These are phyloP conservation scores for Chrysanthemum lavandulifolium DNA, from an alignment of 129 eudicot species.

Conservation along the genomic window DNA sequence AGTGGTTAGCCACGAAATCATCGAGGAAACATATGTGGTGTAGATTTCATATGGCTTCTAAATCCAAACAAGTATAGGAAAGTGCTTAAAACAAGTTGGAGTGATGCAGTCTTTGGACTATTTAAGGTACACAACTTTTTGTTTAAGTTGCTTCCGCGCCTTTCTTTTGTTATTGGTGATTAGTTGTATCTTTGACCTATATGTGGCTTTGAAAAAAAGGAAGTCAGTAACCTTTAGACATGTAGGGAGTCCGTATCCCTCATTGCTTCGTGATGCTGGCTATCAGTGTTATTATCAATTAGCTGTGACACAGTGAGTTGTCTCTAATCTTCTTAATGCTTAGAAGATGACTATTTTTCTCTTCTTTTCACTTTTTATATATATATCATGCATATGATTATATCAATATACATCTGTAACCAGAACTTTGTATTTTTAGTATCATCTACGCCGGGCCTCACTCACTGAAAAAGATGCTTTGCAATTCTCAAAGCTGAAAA, in stretches of 20 bases:
- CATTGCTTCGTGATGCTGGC: constrained; percentile 28
- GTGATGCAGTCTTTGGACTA: constrained; percentile 86
- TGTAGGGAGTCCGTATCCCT: constrained; percentile 27
- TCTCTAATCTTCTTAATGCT: constrained; percentile 27
- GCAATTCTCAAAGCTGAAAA: constrained; percentile 81
- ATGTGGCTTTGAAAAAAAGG: background rate
- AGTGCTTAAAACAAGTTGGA: constrained; percentile 87
- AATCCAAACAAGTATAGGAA: constrained; percentile 87
- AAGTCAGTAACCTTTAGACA: constrained; percentile 8
- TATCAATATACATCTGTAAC: background rate
- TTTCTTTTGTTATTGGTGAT: background rate
- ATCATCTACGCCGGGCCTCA: constrained; percentile 78
- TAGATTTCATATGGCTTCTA: constrained; percentile 98
- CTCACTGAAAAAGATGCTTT: constrained; percentile 68
- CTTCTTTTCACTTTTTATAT: background rate
- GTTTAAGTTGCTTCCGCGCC: constrained; percentile 1
- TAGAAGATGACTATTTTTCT: constrained; percentile 5
- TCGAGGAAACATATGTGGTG: constrained; percentile 97
- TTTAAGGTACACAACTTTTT: constrained; percentile 57
- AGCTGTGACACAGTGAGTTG: constrained; percentile 14
- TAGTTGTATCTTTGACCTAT: constrained; percentile 3
- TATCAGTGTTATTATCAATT: constrained; percentile 27
- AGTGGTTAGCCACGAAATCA: constrained; percentile 99
- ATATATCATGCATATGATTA: too few species aligned
- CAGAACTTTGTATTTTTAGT: constrained; percentile 45